Evolutionary conservation across 169 alveolate species (phyloP).

Genomic region (Plasmodium knowlesi): DNA sequence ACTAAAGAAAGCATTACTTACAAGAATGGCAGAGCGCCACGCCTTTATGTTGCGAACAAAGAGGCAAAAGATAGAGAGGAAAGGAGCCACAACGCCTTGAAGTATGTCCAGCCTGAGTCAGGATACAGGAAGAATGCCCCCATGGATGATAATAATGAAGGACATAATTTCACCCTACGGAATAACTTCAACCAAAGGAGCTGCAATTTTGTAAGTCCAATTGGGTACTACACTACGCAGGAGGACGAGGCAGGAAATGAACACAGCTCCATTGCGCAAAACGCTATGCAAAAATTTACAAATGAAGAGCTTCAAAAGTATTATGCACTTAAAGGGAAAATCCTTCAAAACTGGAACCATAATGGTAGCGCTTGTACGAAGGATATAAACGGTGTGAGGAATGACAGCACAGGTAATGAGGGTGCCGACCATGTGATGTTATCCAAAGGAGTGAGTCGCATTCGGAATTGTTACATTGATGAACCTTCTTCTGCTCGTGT

Average conservation of each 20-base stretch:
- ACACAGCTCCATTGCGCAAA: background rate
- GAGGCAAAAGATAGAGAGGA: background rate
- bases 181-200: background rate
- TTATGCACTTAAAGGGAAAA: background rate
- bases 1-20: background rate
- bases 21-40: background rate
- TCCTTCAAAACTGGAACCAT: background rate
- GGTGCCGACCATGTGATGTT: background rate
- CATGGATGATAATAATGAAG: background rate
- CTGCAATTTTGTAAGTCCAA: background rate
- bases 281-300: background rate
- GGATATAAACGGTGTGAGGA: background rate
- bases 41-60: background rate
- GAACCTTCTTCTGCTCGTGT: background rate
- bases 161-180: background rate
- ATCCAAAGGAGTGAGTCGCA: background rate
- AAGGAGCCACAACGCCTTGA: background rate
- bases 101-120: background rate
- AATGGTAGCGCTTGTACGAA: background rate
- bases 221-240: background rate
- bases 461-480: background rate
- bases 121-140: background rate
- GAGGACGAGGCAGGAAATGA: background rate
- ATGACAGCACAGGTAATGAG: background rate
- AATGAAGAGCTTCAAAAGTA: background rate